phyloP scores from a whole-genome alignment of 2,329 filamentous ascomycete species.

The Penicillium thymicola region DNA sequence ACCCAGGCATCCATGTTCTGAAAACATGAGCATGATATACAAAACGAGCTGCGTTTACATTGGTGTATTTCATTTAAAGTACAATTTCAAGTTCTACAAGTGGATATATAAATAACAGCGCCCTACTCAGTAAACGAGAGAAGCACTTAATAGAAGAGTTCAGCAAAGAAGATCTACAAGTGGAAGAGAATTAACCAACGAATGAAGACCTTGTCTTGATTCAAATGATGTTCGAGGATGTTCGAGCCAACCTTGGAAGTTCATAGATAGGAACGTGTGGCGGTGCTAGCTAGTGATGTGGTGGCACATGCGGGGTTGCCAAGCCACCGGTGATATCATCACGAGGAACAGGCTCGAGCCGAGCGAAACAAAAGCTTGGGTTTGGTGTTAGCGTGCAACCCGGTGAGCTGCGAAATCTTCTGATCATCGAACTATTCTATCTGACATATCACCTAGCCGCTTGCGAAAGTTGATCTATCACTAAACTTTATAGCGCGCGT shows the following conservation, averaged over 20 bases:
- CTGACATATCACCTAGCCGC: background rate
- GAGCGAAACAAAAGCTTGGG: constrained; percentile 1
- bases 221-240: background rate
- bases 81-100: background rate
- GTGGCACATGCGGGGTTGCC: constrained; percentile 14
- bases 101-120: background rate
- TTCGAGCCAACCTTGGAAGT: background rate
- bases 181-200: background rate
- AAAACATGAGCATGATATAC: background rate
- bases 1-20: background rate
- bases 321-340: constrained; percentile 24
- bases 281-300: background rate
- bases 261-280: background rate
- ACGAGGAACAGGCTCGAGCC: background rate
- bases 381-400: background rate
- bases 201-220: background rate
- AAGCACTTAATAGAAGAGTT: too few relatives aligned
- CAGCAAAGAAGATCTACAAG: fast-evolving
- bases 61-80: too few relatives aligned
- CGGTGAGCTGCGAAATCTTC: background rate
- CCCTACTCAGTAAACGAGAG: background rate
- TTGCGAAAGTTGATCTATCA: constrained; percentile 16
- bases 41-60: too few relatives aligned
- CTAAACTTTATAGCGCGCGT: constrained; percentile 2
- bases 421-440: background rate